Evolutionary conservation across 208 protist genomes (phyloP).

Genomic region (Kentomonas sorsogonicus): DNA sequence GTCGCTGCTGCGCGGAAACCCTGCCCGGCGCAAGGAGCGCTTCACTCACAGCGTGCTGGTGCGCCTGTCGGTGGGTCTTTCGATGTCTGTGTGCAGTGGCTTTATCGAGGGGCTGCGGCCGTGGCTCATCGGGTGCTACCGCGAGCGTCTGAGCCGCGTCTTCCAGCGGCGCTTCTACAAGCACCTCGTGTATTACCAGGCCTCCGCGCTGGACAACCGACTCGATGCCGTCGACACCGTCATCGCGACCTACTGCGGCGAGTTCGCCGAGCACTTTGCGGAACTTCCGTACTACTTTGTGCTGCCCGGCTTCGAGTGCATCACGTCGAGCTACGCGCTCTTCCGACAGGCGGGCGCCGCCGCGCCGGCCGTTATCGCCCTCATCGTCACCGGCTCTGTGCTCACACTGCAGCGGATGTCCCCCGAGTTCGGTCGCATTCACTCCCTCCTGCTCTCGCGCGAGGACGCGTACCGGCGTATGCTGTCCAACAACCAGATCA

Average conservation of each 20-base stretch:
- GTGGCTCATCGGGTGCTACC: constrained; percentile 80
- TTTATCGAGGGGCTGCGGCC: constrained; percentile 67
- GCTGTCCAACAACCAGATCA: constrained; percentile 56
- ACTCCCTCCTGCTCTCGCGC: constrained; percentile 56
- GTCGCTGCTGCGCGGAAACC: constrained; percentile 55
- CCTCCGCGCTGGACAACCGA: constrained; percentile 65
- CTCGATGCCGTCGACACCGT: constrained; percentile 70
- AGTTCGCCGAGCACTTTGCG: constrained; percentile 88
- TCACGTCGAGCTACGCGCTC: constrained; percentile 52
- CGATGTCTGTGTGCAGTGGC: constrained; percentile 39
- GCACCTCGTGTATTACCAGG: constrained; percentile 76
- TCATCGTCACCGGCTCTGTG: constrained; percentile 43
- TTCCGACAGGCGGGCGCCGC: constrained; percentile 46
- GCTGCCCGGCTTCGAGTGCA: constrained; percentile 56
- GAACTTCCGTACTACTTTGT: constrained; percentile 89
- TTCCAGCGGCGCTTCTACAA: constrained; percentile 82
- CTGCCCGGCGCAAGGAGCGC: constrained; percentile 27
- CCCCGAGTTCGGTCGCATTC: constrained; percentile 73
- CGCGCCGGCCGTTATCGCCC: constrained; percentile 38
- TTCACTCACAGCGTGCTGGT: constrained; percentile 49
- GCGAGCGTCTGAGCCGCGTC: constrained; percentile 60
- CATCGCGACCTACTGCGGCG: constrained; percentile 79
- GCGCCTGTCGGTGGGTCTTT: constrained; percentile 37
- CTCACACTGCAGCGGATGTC: constrained; percentile 47
- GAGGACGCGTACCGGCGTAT: constrained; percentile 81